A percentile compares a stretch with the other conserved stretches of the same genome.
phyloP scores from a whole-genome alignment of 202 grass and related monocot genomes.

The Schoenoplectus triqueter region DNA sequence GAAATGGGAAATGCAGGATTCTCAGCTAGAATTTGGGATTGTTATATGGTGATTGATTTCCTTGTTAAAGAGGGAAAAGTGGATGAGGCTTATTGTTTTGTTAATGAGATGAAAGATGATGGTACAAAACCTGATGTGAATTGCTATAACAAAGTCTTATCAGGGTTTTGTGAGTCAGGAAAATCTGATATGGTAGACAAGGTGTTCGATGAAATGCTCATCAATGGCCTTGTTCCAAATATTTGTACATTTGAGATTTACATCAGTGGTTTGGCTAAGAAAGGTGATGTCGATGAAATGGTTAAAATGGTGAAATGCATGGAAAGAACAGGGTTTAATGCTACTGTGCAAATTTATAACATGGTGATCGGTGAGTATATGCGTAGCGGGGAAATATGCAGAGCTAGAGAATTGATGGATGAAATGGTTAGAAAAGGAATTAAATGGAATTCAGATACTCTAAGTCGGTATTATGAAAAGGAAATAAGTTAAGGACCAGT shows the following conservation, averaged over 20 bases:
- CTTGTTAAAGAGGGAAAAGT: slow-evolving; percentile 48
- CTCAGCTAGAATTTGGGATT: slow-evolving; percentile 21
- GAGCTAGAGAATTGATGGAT: slow-evolving; percentile 40
- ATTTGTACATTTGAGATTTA: slow-evolving; percentile 48
- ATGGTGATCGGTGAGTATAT: slow-evolving; percentile 42
- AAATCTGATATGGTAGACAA: slow-evolving; percentile 46
- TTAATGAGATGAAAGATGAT: slow-evolving; percentile 51
- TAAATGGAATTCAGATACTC: slow-evolving; percentile 44
- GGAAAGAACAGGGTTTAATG: slow-evolving; percentile 56
- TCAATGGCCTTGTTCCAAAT: slow-evolving; percentile 50
- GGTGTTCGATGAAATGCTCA: slow-evolving; percentile 78
- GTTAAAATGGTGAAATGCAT: slow-evolving; percentile 61
- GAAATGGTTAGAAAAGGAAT: slow-evolving; percentile 45
- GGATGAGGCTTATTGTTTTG: slow-evolving; percentile 52
- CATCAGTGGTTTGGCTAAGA: slow-evolving; percentile 52
- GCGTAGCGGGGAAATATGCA: slow-evolving; percentile 14
- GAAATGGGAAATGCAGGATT: slow-evolving; percentile 59
- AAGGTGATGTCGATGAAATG: slow-evolving; percentile 50
- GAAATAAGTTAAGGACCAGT: slow-evolving; percentile 11
- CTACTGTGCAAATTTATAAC: slow-evolving; percentile 42
- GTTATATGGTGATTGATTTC: slow-evolving; percentile 40
- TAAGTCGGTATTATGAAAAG: slow-evolving; percentile 27
- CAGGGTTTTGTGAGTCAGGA: slow-evolving; percentile 28
- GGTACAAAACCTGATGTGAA: slow-evolving; percentile 34
- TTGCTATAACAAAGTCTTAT: slow-evolving; percentile 38